Conservation (phyloP, 805 yeast genomes). For the Kluyveromyces nonfermentans region DNA sequence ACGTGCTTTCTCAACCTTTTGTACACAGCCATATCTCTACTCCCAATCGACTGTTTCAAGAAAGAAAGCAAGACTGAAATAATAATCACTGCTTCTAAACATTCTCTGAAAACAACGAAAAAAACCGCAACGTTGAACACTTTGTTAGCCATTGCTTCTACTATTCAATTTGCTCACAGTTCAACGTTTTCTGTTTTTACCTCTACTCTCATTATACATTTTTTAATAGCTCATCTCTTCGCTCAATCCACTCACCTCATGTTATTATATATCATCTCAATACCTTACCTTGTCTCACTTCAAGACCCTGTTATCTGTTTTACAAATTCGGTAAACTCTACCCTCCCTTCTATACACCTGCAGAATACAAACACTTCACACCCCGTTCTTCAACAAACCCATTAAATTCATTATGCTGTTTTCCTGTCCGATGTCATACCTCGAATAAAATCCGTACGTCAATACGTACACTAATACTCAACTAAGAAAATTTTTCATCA, state of each 20-base stretch:
- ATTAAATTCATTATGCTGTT: not conserved
- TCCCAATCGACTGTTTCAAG: conserved; percentile 75
- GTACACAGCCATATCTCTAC: conserved; percentile 43
- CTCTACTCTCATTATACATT: not conserved
- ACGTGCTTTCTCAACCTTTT: conserved; percentile 65
- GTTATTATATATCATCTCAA: not conserved
- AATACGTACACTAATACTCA: too few species aligned
- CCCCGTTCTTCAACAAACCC: not conserved
- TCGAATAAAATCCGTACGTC: too few species aligned
- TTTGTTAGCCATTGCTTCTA: conserved; percentile 21
- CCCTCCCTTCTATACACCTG: not conserved
- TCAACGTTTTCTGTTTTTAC: too few species aligned
- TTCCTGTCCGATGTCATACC: not conserved
- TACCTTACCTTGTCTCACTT: not conserved
- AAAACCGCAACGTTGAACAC: conserved; percentile 51
- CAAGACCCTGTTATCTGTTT: not conserved
- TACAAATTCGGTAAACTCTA: not conserved
- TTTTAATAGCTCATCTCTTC: not conserved
- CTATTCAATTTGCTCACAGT: not conserved
- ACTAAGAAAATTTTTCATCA: too few species aligned
- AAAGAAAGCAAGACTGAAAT: conserved; percentile 88
- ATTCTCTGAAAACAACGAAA: conserved; percentile 88
- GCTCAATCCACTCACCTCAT: not conserved
- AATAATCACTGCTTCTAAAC: conserved; percentile 85
- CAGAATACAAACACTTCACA: not conserved